These are phyloP conservation scores for Adansonia digitata DNA, from an alignment of 345 rosid genomes.

Conservation along the genomic window DNA sequence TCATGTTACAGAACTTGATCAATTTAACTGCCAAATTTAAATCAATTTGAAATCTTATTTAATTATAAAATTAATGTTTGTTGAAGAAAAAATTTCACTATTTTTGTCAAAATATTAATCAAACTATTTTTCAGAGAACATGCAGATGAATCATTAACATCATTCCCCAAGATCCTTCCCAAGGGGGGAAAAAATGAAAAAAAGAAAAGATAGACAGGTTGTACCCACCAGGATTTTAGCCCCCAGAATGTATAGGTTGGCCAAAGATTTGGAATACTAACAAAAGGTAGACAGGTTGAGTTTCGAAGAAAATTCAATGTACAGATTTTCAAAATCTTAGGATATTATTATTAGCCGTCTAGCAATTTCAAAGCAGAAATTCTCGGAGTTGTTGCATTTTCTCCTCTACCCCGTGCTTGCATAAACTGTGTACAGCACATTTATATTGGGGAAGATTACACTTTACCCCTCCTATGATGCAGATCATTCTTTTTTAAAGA, in stretches of 20 bases:
- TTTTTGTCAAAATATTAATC: not conserved
- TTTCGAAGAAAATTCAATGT: not conserved
- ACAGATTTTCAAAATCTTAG: not conserved
- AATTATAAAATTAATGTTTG: not conserved
- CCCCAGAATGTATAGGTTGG: not conserved
- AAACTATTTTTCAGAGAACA: conserved; percentile 1
- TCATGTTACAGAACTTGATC: not conserved
- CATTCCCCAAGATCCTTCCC: not conserved
- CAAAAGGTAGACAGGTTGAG: not conserved
- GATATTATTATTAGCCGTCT: not conserved
- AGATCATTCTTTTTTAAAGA: not conserved
- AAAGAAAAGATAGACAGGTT: not conserved
- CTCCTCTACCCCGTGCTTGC: not conserved
- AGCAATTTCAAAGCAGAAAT: not conserved
- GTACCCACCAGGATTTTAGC: not conserved
- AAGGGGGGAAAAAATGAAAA: no score
- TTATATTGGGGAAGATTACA: not conserved
- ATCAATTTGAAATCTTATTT: not conserved
- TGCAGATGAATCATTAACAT: not conserved
- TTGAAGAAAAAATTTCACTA: not conserved
- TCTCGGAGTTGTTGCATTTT: not conserved
- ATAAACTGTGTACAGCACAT: not conserved
- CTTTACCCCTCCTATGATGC: not conserved
- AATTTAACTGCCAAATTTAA: not conserved
- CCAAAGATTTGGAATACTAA: not conserved